phyloP scores from a whole-genome alignment of 257 asterid genomes.

The Verbena officinalis region DNA sequence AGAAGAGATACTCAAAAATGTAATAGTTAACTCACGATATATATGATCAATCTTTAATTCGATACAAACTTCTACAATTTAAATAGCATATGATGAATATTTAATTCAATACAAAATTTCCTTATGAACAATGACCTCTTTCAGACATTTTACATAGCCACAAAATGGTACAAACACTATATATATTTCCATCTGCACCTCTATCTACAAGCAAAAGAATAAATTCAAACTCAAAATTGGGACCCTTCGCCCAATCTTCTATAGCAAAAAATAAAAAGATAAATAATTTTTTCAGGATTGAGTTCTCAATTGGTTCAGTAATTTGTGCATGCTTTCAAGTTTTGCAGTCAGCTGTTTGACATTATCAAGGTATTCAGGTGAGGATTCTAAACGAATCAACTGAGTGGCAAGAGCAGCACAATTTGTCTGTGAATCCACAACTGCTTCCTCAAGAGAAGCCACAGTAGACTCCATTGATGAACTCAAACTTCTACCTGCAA shows the following conservation, averaged over 20 bases:
- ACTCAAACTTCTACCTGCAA: conserved; percentile 32
- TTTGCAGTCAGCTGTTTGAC: conserved; percentile 67
- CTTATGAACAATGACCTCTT: neutral
- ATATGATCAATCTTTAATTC: too few species aligned
- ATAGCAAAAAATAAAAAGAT: conserved; percentile 4
- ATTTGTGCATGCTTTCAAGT: conserved; percentile 79
- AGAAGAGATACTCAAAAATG: too few species aligned
- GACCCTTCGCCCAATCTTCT: conserved; percentile 18
- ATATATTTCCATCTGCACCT: conserved; percentile 15
- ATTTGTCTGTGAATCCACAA: conserved; percentile 60
- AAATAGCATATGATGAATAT: neutral
- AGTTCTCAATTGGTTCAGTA: conserved; percentile 60
- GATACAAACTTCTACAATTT: too few species aligned
- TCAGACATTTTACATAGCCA: conserved; percentile 27
- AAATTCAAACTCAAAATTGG: conserved; percentile 16
- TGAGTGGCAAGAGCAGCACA: conserved; percentile 73
- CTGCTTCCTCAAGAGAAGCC: conserved; percentile 72
- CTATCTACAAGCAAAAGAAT: conserved; percentile 46
- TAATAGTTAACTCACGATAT: too few species aligned
- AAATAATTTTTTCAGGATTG: conserved; percentile 37
- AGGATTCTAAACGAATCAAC: conserved; percentile 46
- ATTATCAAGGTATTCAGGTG: conserved; percentile 43
- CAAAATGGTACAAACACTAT: conserved; percentile 27
- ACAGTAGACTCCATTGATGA: conserved; percentile 56
- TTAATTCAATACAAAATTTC: conserved; percentile 28